Evolutionary conservation across 2,329 filamentous ascomycete genomes (phyloP), one percentile per base, ranked within the genome.

Genomic region (Apiospora hydei): DNA sequence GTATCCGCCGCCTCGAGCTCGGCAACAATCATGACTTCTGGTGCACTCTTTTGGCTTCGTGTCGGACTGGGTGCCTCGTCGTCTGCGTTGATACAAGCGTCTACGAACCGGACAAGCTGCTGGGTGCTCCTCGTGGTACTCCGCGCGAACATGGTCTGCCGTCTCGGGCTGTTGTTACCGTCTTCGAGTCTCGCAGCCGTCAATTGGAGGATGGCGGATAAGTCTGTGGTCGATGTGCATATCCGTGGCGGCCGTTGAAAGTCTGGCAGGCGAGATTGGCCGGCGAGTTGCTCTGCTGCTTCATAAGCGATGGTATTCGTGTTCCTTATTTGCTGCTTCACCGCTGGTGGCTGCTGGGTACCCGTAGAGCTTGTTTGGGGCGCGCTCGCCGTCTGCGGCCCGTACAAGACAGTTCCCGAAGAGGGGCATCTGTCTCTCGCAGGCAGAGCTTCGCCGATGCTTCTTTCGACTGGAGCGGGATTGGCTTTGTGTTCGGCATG

Each of bases 151-250:
- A 80, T 47, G 0, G 77, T 80, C 75, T 80, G 78, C 38, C 80
- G 73, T 43, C 78, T 73, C n/a, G 73, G n/a, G 67, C 78, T 79
- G n/a, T 75, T 74, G 13, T 71, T 76, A 4, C 84, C 84, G 4
- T 85, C 82, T 26, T 83, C 81, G 18, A 90, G 81, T 13, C 88
- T 82, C 79, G 85, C 81, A 38, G 89, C 88, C 1, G 88, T 90
- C 46, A 83, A 86, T 61, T 82, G 83, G 44, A 90, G 80, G 41
- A 90, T 90, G 72, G 86, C 81, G 1, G 84, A 82, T 38, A 90
- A 77, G 1, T 87, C 87, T 14, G 84, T 82, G 74, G 89, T 88
- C 0, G 86, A 83, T 49, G 79, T 77, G 76, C 30, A 80, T 75
- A 38, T 79, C 77, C 44, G 67, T n/a, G 26, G 26, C 6, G 44